A percentile compares a stretch with the other conserved stretches of the same genome.
phyloP scores from a whole-genome alignment of 176 grass and related monocot genomes.

The Hsuehochloa calcarea region DNA sequence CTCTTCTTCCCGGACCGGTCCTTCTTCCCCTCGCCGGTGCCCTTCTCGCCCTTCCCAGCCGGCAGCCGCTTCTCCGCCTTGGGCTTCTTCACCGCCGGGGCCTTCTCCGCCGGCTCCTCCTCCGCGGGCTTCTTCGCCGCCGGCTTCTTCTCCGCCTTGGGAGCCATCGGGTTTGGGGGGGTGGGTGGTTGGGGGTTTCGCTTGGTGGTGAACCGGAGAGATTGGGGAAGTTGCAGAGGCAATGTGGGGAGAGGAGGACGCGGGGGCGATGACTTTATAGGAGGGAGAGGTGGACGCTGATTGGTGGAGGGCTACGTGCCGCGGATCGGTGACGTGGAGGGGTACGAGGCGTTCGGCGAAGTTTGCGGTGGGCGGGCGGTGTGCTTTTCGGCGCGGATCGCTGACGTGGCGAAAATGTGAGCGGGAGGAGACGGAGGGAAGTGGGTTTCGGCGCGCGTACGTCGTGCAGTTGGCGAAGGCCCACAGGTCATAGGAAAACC shows the following conservation, averaged over 20 bases:
- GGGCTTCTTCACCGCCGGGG: slow-evolving; percentile 38
- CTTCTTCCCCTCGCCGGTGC: slow-evolving; percentile 10
- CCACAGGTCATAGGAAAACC: neutral
- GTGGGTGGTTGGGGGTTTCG: neutral
- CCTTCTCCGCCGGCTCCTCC: slow-evolving; percentile 37
- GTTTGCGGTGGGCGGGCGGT: neutral
- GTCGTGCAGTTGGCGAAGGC: neutral
- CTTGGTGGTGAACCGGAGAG: neutral
- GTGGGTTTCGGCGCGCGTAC: neutral
- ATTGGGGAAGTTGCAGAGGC: neutral
- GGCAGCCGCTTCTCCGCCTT: slow-evolving; percentile 35
- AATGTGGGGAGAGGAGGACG: fast-evolving
- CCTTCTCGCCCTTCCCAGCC: slow-evolving; percentile 19
- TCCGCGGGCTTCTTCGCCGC: slow-evolving; percentile 37
- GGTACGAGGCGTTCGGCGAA: neutral
- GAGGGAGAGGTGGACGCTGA: neutral
- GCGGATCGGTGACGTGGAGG: slow-evolving; percentile 15
- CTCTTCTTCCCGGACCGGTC: slow-evolving; percentile 12
- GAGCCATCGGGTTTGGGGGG: neutral
- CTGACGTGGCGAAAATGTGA: neutral
- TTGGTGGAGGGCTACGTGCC: neutral
- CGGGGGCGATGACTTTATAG: neutral
- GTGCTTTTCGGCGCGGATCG: neutral
- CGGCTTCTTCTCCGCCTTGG: slow-evolving; percentile 36
- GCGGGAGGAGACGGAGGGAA: neutral